A percentile compares a stretch with the other conserved stretches of the same genome.
phyloP scores from a whole-genome alignment of 1,284 basidiomycete genomes.

The Leccinum solheimii region DNA sequence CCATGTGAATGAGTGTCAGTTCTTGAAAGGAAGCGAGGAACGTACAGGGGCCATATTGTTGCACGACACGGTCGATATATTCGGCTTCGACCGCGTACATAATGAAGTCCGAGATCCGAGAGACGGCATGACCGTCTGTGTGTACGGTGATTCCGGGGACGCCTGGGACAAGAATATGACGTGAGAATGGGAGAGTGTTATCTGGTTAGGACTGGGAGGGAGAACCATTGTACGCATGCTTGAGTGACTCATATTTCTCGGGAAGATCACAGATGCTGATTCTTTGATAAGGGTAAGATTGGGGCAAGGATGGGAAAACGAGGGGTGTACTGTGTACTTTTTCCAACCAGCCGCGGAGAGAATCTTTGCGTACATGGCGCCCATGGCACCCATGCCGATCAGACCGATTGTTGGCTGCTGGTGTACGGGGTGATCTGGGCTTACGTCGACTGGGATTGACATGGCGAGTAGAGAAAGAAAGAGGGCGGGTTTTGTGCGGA shows the following conservation, averaged over 20 bases:
- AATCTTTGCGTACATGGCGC: constrained; percentile 84
- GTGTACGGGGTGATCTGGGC: constrained; percentile 51
- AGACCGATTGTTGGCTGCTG: constrained; percentile 79
- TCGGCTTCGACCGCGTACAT: constrained; percentile 96
- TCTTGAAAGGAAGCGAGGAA: constrained; percentile 8
- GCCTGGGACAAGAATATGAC: constrained; percentile 31
- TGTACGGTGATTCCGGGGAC: constrained; percentile 65
- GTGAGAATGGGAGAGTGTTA: constrained; percentile 1
- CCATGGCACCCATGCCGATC: constrained; percentile 96
- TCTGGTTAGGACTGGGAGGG: background rate
- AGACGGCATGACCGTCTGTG: constrained; percentile 81
- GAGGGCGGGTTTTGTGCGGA: background rate
- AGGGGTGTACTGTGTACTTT: constrained; percentile 53
- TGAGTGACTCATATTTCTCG: constrained; percentile 69
- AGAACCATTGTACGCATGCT: constrained; percentile 62
- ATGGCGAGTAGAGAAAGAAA: constrained; percentile 9
- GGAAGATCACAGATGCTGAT: constrained; percentile 93
- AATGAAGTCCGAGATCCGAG: constrained; percentile 84
- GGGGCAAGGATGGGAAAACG: background rate
- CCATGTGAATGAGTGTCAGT: background rate
- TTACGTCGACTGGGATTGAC: constrained; percentile 37
- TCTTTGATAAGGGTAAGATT: constrained; percentile 40
- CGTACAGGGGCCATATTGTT: constrained; percentile 89
- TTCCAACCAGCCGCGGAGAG: constrained; percentile 82
- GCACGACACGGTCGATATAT: constrained; percentile 81